Conservation (phyloP, 1,139 yeast species). For the Pichia sorboxylosa region DNA sequence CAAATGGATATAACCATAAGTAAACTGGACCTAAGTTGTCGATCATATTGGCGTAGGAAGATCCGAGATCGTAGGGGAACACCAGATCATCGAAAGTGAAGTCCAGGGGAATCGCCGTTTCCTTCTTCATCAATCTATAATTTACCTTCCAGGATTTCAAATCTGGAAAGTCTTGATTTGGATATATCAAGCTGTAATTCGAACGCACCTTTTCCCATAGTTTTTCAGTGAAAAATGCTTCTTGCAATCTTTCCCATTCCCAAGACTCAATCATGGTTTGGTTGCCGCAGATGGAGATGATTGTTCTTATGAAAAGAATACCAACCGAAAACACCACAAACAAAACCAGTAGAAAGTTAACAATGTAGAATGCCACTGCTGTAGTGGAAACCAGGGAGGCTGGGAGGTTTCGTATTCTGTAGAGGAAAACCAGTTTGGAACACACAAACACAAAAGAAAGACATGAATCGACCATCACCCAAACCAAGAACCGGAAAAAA, state of each 20-base stretch:
- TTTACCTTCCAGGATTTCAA: slow-evolving; percentile 36
- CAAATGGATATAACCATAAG: slow-evolving; percentile 65
- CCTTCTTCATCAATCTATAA: slow-evolving; percentile 13
- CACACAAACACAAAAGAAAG: slow-evolving; percentile 36
- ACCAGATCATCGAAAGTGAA: slow-evolving; percentile 47
- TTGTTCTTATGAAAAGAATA: slow-evolving; percentile 49
- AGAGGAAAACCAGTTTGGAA: slow-evolving; percentile 34
- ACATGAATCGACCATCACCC: slow-evolving; percentile 52
- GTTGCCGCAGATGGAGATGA: slow-evolving; percentile 51
- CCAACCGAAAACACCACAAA: slow-evolving; percentile 51
- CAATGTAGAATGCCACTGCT: slow-evolving; percentile 45
- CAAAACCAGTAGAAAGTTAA: slow-evolving; percentile 43
- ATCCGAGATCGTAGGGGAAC: slow-evolving; percentile 71
- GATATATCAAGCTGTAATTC: slow-evolving; percentile 35
- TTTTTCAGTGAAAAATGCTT: slow-evolving; percentile 43
- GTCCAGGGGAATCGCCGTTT: slow-evolving; percentile 19
- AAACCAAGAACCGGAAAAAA: slow-evolving; percentile 62
- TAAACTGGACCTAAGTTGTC: slow-evolving; percentile 46
- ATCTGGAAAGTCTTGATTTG: slow-evolving; percentile 32
- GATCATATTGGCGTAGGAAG: slow-evolving; percentile 41
- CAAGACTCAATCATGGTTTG: slow-evolving; percentile 86
- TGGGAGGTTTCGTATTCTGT: slow-evolving; percentile 45
- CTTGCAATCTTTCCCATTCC: slow-evolving; percentile 77
- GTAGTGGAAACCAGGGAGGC: slow-evolving; percentile 42
- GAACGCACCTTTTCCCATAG: slow-evolving; percentile 39